phyloP scores from a whole-genome alignment of 345 rosid genomes.

The Hibiscus trionum region DNA sequence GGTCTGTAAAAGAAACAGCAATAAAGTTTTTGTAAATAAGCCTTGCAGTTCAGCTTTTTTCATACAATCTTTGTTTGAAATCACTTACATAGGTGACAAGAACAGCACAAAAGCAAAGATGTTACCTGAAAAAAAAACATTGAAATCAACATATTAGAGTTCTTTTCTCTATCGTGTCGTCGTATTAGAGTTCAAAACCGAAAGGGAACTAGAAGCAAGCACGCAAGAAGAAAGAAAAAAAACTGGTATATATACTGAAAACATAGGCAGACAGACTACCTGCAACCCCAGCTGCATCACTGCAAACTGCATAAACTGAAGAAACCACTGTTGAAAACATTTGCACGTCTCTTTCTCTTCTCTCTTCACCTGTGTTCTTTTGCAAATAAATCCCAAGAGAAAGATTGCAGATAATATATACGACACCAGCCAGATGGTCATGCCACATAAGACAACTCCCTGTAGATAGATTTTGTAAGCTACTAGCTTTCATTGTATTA shows the following conservation, averaged over 20 bases:
- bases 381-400: slow-evolving; percentile 2
- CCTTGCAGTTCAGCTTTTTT: background rate
- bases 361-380: background rate
- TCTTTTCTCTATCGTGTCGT: background rate
- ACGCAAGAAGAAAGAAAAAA: too few relatives aligned
- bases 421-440: too few relatives aligned
- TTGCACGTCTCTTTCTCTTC: background rate
- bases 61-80: background rate
- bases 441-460: too few relatives aligned
- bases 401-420: background rate
- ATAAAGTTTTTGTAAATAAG: background rate
- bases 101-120: slow-evolving; percentile 42
- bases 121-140: slow-evolving; percentile 29
- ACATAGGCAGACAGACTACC: slow-evolving; percentile 21
- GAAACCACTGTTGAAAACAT: slow-evolving; percentile 21
- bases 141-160: slow-evolving; percentile 1
- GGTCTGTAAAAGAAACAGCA: slow-evolving; percentile 27
- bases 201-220: too few relatives aligned
- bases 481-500: background rate
- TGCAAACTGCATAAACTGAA: slow-evolving; percentile 24
- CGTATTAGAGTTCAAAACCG: too few relatives aligned
- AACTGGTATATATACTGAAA: background rate
- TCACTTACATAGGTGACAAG: slow-evolving; percentile 46
- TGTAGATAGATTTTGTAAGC: background rate
- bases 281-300: slow-evolving; percentile 46